Base-by-base conservation (phyloP, 495 filamentous ascomycete species). In the Lophiostoma macrostomum region DNA sequence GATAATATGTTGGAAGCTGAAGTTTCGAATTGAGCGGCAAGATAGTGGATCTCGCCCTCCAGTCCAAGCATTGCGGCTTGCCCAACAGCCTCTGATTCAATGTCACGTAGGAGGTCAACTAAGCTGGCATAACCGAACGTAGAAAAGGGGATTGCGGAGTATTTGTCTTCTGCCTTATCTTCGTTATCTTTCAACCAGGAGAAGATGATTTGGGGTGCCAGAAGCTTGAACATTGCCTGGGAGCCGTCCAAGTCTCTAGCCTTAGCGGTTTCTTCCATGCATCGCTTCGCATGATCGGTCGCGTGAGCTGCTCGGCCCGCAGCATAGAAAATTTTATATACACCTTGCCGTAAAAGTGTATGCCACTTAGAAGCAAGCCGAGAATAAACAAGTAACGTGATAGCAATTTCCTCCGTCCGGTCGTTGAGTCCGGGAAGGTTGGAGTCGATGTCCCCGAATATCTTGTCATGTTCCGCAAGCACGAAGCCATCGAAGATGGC, bases 181-280 rank as follows among this genome's bases (percentile, higher is more conserved):
- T n/a, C n/a, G n/a, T n/a, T n/a, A n/a, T n/a, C n/a, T n/a, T 86
- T 79, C 2, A 90, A 79, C 94, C 93, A 97, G 0, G 90, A 95
- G 65, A 88, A 95, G 4, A 97, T 73, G n/a, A 97, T 76, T 66
- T 99, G 94, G 19, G 90, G 83, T 14, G 87, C 82, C 63, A 96
- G 97, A 3, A 97, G 75, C n/a, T 74, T 77, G 66, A 97, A 96
- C 3, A 99, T 66, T 32, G 82, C 76, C 60, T 76, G 78, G 1
- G 87, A 73, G 31, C 79, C 74, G 28, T 72, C 63, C 28, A 96
- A 77, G 2, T 78, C 73, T 30, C 95, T 74, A 5, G 77, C 71
- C 34, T 66, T 71, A 4, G 90, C 79, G 20, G 96, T 79, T 36
- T 76, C 72, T n/a, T 53, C 56, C 36, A 95, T 69, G 62, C 87